Evolutionary conservation across 2,329 filamentous ascomycete genomes (phyloP).

Genomic region (Stagonosporopsis chrysanthemi): DNA sequence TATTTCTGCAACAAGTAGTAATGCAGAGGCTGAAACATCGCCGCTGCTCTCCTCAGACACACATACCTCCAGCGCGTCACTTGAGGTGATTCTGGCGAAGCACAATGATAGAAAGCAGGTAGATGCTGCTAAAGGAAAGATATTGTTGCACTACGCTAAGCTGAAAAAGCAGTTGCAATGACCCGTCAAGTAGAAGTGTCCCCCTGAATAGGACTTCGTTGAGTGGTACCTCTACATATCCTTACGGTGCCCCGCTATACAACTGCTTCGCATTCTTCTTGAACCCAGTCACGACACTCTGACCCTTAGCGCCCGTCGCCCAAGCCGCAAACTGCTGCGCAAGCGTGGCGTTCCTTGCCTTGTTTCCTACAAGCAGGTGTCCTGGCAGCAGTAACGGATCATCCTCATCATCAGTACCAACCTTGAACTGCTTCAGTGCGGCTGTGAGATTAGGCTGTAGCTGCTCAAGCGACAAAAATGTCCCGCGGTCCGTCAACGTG

Average conservation of each 20-base stretch:
- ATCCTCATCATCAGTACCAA: conserved; percentile 45
- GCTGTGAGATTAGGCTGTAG: conserved; percentile 39
- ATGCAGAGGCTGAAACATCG: too few relatives aligned
- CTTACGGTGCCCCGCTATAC: conserved; percentile 48
- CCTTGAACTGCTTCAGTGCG: conserved; percentile 49
- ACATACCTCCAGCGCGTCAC: too few relatives aligned
- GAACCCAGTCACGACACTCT: conserved; percentile 50
- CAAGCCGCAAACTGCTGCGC: conserved; percentile 52
- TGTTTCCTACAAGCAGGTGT: conserved; percentile 51
- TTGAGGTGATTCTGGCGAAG: too few relatives aligned
- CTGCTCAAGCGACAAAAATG: conserved; percentile 50
- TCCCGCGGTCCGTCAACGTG: conserved; percentile 58
- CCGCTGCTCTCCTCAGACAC: too few relatives aligned
- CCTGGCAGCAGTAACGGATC: conserved; percentile 56
- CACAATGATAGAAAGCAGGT: too few relatives aligned
- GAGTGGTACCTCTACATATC: neutral
- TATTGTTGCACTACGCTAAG: neutral
- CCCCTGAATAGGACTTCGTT: neutral
- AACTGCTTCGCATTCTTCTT: conserved; percentile 50
- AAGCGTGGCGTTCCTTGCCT: conserved; percentile 45
- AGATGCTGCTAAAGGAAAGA: too few relatives aligned
- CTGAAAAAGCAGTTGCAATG: neutral
- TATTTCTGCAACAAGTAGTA: too few relatives aligned
- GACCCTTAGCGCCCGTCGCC: conserved; percentile 48
- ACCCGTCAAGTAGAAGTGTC: neutral